phyloP scores from a whole-genome alignment of 179 eudicot species.

The Beta lomatogona region DNA sequence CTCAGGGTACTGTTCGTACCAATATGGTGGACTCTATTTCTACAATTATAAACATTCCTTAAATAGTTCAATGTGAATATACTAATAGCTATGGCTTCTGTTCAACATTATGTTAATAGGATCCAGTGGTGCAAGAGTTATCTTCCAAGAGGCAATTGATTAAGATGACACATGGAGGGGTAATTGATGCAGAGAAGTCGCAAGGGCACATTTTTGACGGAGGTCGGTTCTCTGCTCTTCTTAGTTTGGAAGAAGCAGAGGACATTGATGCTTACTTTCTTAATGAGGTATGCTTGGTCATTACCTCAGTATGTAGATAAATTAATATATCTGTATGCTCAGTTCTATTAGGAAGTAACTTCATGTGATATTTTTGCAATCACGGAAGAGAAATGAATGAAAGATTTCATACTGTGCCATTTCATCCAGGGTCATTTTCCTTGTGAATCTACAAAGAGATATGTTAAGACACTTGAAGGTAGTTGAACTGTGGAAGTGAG shows the following conservation, averaged over 20 bases:
- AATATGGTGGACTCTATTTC: not conserved
- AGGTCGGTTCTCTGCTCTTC: conserved; percentile 25
- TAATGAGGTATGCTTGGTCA: conserved; percentile 28
- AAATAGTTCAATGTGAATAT: not conserved
- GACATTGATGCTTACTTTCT: conserved; percentile 28
- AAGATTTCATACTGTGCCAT: not conserved
- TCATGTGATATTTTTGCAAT: conserved; percentile 4
- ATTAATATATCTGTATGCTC: not conserved
- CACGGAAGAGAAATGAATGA: not conserved
- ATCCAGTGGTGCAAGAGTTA: conserved; percentile 10
- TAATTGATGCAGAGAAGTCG: conserved; percentile 14
- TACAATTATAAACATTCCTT: not conserved
- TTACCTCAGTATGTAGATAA: not conserved
- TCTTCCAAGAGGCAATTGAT: conserved; percentile 6
- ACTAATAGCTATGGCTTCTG: conserved; percentile 7
- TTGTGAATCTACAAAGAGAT: not conserved
- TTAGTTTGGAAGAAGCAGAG: conserved; percentile 30
- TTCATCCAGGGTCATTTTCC: conserved; percentile 5
- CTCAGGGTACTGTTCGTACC: not conserved
- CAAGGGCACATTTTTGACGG: conserved; percentile 28
- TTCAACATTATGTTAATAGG: conserved; percentile 14
- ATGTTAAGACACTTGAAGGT: not conserved
- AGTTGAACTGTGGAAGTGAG: not conserved
- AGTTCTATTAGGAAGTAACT: not conserved
- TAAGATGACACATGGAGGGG: conserved; percentile 10